Evolutionary conservation across 257 asterid species (phyloP).

Genomic region (Ballota nigra): DNA sequence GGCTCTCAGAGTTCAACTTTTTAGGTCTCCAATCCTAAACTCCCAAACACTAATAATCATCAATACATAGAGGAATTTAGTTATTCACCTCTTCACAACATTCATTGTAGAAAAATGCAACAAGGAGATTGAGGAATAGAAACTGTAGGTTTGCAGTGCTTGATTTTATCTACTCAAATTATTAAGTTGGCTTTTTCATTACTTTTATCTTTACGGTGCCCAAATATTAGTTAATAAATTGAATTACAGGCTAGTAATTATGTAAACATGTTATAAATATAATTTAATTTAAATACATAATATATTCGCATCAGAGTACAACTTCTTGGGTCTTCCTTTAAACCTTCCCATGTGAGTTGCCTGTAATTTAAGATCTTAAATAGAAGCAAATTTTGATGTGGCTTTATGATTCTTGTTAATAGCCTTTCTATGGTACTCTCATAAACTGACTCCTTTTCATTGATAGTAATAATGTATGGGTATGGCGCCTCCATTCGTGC

Average conservation of each 20-base stretch:
- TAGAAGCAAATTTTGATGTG: not conserved
- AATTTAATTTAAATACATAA: not conserved
- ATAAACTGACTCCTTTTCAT: conserved; percentile 5
- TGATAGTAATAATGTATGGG: conserved; percentile 67
- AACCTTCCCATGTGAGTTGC: conserved; percentile 56
- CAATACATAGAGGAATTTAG: not conserved
- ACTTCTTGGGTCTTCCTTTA: conserved; percentile 41
- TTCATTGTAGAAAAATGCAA: not conserved
- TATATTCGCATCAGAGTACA: conserved; percentile 50
- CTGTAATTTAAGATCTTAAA: not conserved
- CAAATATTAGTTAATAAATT: not conserved
- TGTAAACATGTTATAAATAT: not conserved
- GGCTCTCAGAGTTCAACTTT: not conserved
- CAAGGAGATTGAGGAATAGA: not conserved
- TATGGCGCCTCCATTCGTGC: conserved; percentile 66
- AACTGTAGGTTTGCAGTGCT: not conserved
- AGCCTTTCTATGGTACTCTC: not conserved
- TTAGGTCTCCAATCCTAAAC: not conserved
- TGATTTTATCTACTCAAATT: not conserved
- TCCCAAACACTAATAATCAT: not conserved
- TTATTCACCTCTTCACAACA: not conserved
- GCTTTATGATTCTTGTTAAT: not conserved
- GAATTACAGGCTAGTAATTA: not conserved
- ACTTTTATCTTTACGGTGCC: not conserved
- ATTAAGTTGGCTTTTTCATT: not conserved